phyloP scores from a whole-genome alignment of 371 early-diverging fungal genomes.

The Rhizopus stolonifer region DNA sequence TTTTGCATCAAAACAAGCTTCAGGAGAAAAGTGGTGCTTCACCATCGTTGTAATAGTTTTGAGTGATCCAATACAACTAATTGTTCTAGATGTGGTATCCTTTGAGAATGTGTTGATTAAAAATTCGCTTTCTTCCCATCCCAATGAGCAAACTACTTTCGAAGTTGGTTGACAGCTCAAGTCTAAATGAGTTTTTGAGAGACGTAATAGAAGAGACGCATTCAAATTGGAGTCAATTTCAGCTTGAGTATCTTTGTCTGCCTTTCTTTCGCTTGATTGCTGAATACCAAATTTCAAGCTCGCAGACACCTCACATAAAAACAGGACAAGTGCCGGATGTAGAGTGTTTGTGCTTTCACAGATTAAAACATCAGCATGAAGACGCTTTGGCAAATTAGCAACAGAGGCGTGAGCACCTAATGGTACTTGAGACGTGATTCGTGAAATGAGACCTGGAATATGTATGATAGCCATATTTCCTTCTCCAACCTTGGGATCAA shows the following conservation, averaged over 20 bases:
- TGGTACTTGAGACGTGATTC: slow-evolving; percentile 61
- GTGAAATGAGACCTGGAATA: slow-evolving; percentile 69
- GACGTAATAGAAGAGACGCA: slow-evolving; percentile 50
- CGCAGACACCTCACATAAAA: slow-evolving; percentile 66
- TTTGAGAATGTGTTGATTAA: slow-evolving; percentile 51
- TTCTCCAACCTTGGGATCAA: slow-evolving; percentile 24
- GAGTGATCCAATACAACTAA: slow-evolving; percentile 64
- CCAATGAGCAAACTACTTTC: slow-evolving; percentile 72
- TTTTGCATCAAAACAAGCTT: slow-evolving; percentile 68
- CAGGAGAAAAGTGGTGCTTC: slow-evolving; percentile 81
- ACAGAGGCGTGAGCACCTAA: slow-evolving; percentile 51
- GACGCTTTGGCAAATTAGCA: slow-evolving; percentile 38
- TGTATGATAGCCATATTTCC: slow-evolving; percentile 59
- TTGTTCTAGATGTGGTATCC: slow-evolving; percentile 43
- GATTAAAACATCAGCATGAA: slow-evolving; percentile 71
- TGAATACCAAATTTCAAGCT: slow-evolving; percentile 69
- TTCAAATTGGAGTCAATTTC: slow-evolving; percentile 29
- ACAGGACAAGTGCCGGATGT: slow-evolving; percentile 75
- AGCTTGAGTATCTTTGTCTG: slow-evolving; percentile 14
- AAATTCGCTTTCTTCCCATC: slow-evolving; percentile 73
- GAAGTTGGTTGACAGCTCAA: slow-evolving; percentile 78
- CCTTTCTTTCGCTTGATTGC: slow-evolving; percentile 47
- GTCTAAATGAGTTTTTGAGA: slow-evolving; percentile 69
- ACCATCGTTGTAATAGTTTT: slow-evolving; percentile 61
- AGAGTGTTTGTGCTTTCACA: slow-evolving; percentile 76